Conservation (phyloP, 805 yeast genomes). For the Candida golubevii region DNA sequence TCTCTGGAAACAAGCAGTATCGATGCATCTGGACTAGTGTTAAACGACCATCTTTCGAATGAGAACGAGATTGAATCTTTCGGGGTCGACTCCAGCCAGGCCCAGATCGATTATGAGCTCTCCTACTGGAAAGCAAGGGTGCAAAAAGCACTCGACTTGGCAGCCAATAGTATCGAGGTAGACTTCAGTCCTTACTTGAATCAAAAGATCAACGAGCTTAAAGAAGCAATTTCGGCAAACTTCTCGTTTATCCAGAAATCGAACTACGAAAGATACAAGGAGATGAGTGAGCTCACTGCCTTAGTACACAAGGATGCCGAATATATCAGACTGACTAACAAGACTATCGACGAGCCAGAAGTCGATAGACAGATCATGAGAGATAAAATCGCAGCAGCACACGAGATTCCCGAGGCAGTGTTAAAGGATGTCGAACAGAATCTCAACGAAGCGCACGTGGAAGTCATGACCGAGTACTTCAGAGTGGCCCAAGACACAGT, state of each 20-base stretch:
- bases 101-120: slow-evolving; percentile 30
- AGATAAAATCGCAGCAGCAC: slow-evolving; percentile 26
- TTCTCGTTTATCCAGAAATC: slow-evolving; percentile 27
- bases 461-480: slow-evolving; percentile 28
- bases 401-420: slow-evolving; percentile 21
- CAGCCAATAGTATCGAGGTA: slow-evolving; percentile 25
- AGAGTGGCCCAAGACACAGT: slow-evolving; percentile 40
- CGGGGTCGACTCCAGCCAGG: slow-evolving; percentile 7
- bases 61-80: slow-evolving; percentile 4
- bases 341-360: slow-evolving; percentile 10
- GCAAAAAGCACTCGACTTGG: slow-evolving; percentile 31
- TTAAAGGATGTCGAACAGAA: slow-evolving; percentile 21
- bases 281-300: slow-evolving; percentile 25
- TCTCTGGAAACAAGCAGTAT: background rate
- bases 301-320: slow-evolving; percentile 34
- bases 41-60: background rate
- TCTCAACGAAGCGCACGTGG: slow-evolving; percentile 25
- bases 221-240: slow-evolving; percentile 22
- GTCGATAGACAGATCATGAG: slow-evolving; percentile 34
- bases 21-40: background rate
- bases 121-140: slow-evolving; percentile 31
- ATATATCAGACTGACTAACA: slow-evolving; percentile 20
- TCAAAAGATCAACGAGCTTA: slow-evolving; percentile 21
- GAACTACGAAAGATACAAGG: slow-evolving; percentile 29
- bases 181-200: slow-evolving; percentile 30